Evolutionary conservation across 139 green algal species (phyloP), one percentile per base, ranked within the genome.

Genomic region (Ostreobium quekettii): DNA sequence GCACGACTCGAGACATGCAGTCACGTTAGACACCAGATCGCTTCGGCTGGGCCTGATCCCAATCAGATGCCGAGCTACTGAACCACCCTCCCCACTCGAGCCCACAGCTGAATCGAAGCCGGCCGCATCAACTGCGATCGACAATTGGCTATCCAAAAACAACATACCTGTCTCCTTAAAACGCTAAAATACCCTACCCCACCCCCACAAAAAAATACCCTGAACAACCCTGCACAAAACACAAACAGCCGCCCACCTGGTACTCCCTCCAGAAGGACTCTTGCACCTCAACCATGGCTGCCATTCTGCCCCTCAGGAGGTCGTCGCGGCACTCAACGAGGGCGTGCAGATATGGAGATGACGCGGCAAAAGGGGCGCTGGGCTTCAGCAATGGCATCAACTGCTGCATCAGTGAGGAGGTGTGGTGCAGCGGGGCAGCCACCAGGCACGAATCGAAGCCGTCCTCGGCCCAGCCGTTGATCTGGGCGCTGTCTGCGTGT

Each of bases 211-310:
- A n/a, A n/a, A 64, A 53, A 28, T 5, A 38, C 22, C 26, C 28
- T 0, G 32, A 30, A 26, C 47, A 0, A 26, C 0, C 33, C 2
- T 26, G 2, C 4, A 31, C 63, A 29, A n/a, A 11, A 8, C n/a
- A 30, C 63, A 60, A n/a, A n/a, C n/a, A n/a, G n/a, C 2, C 5
- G 7, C 66, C n/a, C 36, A 87, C 83, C 78, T 92, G 86, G 58
- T 89, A 74, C 39, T 91, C 81, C 49, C 90, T 62, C 71, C 80
- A 82, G 81, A 83, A 95, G 63, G 68, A 78, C 78, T 96, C 90
- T 15, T 84, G 72, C 60, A 90, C 61, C 71, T 85, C 80, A 76
- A 87, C 64, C 70, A 80, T 64, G 64, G 85, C 71, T 7, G 77
- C 79, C 31, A 70, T 56, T 30, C 59, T 48, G 35, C 39, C 74